Evolutionary conservation across 257 asterid species (phyloP).

Genomic region (Oldenlandia corymbosa): DNA sequence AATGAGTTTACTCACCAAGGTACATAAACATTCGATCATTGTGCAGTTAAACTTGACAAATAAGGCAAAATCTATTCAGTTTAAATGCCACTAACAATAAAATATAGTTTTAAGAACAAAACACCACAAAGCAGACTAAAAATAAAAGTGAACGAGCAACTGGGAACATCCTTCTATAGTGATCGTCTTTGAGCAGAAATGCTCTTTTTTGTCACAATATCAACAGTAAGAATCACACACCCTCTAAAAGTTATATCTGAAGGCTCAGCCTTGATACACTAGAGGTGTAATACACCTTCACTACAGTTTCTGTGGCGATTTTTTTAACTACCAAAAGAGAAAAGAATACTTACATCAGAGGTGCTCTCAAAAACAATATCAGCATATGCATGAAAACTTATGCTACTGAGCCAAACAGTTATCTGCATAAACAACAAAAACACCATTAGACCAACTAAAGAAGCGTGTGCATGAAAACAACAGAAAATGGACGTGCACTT

Average conservation of each 20-base stretch:
- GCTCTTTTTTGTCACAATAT: background rate
- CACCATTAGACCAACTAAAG: slow-evolving; percentile 14
- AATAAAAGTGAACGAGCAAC: background rate
- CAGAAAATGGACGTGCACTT: background rate
- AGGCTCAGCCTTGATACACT: background rate
- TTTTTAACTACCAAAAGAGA: no score
- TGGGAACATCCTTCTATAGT: background rate
- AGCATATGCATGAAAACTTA: slow-evolving; percentile 78
- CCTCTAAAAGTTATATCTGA: background rate
- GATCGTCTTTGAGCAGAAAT: background rate
- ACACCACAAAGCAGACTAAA: background rate
- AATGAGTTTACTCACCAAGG: background rate
- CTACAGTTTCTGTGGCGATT: background rate
- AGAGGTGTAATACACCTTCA: slow-evolving; percentile 2
- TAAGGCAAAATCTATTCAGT: background rate
- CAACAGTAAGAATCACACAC: background rate
- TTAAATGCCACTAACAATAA: background rate
- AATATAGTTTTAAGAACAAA: background rate
- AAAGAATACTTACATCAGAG: slow-evolving; percentile 65
- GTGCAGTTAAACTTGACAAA: background rate
- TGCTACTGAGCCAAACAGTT: slow-evolving; percentile 75
- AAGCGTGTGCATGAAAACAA: slow-evolving; percentile 1
- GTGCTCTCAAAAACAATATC: slow-evolving; percentile 71
- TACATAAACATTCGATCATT: background rate
- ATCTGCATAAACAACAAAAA: slow-evolving; percentile 49